Percentiles rank a stretch among this genome's conserved stretches.
Evolutionary conservation across 352 stramenopile genomes (phyloP).

Genomic region (Pythium pyrilobum): DNA sequence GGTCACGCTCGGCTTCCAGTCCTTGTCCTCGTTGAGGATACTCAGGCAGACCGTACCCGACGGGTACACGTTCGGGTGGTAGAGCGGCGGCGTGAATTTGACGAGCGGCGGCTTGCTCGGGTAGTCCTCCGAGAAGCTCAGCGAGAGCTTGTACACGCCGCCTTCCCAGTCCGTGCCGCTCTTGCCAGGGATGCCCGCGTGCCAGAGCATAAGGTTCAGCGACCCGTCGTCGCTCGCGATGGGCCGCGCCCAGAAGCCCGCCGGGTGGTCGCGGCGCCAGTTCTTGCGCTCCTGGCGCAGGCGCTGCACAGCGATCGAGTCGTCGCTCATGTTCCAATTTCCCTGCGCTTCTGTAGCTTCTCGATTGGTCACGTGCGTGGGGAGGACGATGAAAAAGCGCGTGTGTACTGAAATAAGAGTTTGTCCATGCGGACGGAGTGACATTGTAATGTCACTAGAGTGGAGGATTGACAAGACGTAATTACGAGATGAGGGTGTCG

Average conservation of each 20-base stretch:
- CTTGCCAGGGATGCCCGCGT: constrained; percentile 96
- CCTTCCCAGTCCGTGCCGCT: constrained; percentile 95
- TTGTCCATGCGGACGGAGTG: neutral
- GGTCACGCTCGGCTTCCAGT: constrained; percentile 97
- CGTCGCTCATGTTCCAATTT: constrained; percentile 53
- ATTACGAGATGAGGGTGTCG: constrained; percentile 2
- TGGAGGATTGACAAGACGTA: constrained; percentile 8
- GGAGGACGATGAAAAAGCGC: neutral
- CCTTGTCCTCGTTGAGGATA: constrained; percentile 99
- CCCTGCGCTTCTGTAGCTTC: neutral
- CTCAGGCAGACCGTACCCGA: constrained; percentile 97
- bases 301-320: constrained; percentile 88
- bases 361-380: neutral
- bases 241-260: constrained; percentile 96
- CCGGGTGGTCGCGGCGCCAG: constrained; percentile 93
- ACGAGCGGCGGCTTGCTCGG: constrained; percentile 97
- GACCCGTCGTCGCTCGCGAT: constrained; percentile 91
- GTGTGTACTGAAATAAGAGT: neutral
- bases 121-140: constrained; percentile 98
- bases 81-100: constrained; percentile 97
- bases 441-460: neutral
- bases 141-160: constrained; percentile 95
- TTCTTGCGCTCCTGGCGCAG: constrained; percentile 92
- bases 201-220: constrained; percentile 97
- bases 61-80: constrained; percentile 96